Evolutionary conservation across 2,329 filamentous ascomycete genomes (phyloP).

Genomic region (Clarireedia homoeocarpa): DNA sequence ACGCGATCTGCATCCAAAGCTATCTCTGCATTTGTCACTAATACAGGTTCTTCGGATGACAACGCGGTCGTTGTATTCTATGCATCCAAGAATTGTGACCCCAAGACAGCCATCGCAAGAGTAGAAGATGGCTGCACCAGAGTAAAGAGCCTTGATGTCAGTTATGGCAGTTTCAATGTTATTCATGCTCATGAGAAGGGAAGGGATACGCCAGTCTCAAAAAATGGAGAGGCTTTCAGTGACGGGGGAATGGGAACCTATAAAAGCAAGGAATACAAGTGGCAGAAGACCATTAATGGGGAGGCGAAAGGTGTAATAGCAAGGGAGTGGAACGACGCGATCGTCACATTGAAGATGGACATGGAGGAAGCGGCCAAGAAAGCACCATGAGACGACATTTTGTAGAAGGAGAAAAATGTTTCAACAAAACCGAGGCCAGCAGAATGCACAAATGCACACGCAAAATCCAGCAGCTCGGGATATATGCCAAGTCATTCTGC

Average conservation of each 20-base stretch:
- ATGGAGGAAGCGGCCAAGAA: no score
- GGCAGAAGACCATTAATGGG: neutral
- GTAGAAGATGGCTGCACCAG: neutral
- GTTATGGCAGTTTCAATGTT: neutral
- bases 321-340: slow-evolving; percentile 1
- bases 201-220: slow-evolving; percentile 1
- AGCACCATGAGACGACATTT: neutral
- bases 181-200: neutral
- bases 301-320: neutral
- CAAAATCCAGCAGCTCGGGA: no score
- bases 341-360: neutral
- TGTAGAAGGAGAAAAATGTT: neutral
- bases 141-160: neutral
- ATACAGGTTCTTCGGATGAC: neutral
- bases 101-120: slow-evolving; percentile 1
- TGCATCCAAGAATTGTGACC: neutral
- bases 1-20: neutral
- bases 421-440: no score
- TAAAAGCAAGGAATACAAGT: neutral
- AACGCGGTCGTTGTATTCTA: slow-evolving; percentile 2
- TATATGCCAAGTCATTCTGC: no score
- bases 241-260: neutral
- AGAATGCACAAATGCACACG: no score
- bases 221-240: neutral
- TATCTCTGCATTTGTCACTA: neutral